Percentiles rank a stretch among this genome's conserved stretches.
phyloP scores from a whole-genome alignment of 305 asterid species.

The Andrographis paniculata region DNA sequence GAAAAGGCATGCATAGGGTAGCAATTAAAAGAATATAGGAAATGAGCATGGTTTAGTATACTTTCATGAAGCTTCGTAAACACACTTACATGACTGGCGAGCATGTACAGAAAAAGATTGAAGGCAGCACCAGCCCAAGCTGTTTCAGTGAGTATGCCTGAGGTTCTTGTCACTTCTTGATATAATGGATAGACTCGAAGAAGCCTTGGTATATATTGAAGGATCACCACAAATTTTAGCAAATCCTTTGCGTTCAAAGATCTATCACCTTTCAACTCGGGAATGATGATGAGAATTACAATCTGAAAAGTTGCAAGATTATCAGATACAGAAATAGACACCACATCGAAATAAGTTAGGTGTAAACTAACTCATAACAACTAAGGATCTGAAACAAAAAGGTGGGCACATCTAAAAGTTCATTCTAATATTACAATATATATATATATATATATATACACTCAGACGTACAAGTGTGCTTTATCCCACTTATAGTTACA shows the following conservation, averaged over 20 bases:
- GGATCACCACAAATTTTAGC: conserved; percentile 44
- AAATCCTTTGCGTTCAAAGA: conserved; percentile 49
- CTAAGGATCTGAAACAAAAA: background rate
- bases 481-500: too few relatives aligned
- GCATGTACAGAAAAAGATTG: conserved; percentile 67
- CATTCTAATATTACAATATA: too few relatives aligned
- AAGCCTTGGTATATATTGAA: conserved; percentile 60
- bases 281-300: conserved; percentile 42
- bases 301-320: conserved; percentile 31
- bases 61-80: conserved; percentile 10
- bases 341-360: background rate
- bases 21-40: background rate
- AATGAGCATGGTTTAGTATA: conserved; percentile 1
- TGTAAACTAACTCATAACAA: background rate
- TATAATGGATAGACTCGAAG: conserved; percentile 56
- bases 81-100: conserved; percentile 63
- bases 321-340: conserved; percentile 17
- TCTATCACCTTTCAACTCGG: conserved; percentile 39
- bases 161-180: conserved; percentile 52
- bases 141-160: conserved; percentile 63
- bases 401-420: background rate
- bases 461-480: too few relatives aligned
- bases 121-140: conserved; percentile 82
- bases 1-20: too few relatives aligned
- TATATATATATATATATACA: too few relatives aligned